These are phyloP conservation scores for Lactifluus rugatus DNA, from an alignment of 768 basidiomycete species.

Conservation along the genomic window DNA sequence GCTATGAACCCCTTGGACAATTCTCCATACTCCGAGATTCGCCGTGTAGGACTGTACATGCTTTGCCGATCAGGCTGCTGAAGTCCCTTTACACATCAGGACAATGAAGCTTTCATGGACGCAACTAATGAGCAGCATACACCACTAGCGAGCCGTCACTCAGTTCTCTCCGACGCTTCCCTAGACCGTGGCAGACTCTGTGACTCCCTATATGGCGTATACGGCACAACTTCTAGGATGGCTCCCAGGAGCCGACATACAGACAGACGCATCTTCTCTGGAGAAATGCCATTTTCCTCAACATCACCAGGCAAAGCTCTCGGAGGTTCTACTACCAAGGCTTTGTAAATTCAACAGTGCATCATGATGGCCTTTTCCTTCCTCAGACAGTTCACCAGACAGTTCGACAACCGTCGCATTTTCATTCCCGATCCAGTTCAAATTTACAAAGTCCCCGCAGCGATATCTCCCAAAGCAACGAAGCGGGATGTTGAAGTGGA, in stretches of 20 bases:
- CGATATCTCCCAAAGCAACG: background rate
- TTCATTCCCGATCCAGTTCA: background rate
- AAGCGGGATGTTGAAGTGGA: background rate
- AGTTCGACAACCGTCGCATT: background rate
- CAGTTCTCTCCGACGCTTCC: background rate
- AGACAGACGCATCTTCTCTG: too few relatives aligned
- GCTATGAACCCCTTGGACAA: background rate
- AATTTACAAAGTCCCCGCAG: background rate
- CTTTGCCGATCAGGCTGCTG: background rate
- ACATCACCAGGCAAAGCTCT: too few relatives aligned
- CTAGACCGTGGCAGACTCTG: background rate
- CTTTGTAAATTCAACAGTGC: background rate
- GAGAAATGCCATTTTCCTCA: too few relatives aligned
- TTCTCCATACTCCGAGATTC: background rate
- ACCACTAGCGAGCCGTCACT: too few relatives aligned
- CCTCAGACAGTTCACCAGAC: background rate
- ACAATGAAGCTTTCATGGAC: too few relatives aligned
- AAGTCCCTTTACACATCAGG: background rate
- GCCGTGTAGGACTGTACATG: background rate
- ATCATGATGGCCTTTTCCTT: background rate
- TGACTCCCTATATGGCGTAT: background rate
- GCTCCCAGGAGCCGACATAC: background rate
- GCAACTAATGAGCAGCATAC: too few relatives aligned
- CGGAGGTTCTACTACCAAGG: background rate
- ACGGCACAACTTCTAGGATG: background rate